phyloP scores from a whole-genome alignment of 2,329 filamentous ascomycete genomes.

The Penicillium sp. region DNA sequence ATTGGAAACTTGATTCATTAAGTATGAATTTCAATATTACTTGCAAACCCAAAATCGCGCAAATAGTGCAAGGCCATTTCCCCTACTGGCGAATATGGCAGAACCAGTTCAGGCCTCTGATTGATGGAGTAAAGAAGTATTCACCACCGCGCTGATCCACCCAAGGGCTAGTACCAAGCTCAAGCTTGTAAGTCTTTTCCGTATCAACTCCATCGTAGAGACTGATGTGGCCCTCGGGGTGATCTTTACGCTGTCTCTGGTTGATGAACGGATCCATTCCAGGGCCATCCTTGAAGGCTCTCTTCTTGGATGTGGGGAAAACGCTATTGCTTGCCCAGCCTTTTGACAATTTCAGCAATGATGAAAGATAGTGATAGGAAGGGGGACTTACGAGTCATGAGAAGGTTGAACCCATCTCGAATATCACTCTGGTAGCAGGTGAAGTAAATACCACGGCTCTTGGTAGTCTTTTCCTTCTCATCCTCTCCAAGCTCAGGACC shows the following conservation, averaged over 20 bases:
- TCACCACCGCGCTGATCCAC: slow-evolving; percentile 8
- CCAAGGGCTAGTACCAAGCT: slow-evolving; percentile 1
- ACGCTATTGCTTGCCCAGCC: slow-evolving; percentile 23
- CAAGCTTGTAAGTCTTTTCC: neutral
- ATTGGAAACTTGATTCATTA: too few species aligned
- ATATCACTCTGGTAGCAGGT: slow-evolving; percentile 49
- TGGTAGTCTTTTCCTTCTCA: slow-evolving; percentile 16
- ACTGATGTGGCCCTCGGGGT: slow-evolving; percentile 6
- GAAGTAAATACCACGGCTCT: slow-evolving; percentile 47
- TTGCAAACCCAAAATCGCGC: too few species aligned
- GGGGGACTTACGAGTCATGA: slow-evolving; percentile 22
- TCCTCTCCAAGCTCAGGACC: slow-evolving; percentile 40
- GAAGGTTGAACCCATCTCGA: slow-evolving; percentile 39
- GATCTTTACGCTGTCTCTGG: slow-evolving; percentile 14
- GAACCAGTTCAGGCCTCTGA: slow-evolving; percentile 3
- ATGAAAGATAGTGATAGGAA: neutral
- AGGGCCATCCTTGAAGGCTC: slow-evolving; percentile 5
- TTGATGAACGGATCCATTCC: slow-evolving; percentile 22
- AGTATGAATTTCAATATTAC: too few species aligned
- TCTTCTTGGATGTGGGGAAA: slow-evolving; percentile 12
- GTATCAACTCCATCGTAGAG: neutral
- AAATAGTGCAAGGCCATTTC: too few species aligned
- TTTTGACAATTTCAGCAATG: slow-evolving; percentile 1
- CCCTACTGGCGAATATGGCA: neutral
- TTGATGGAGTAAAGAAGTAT: slow-evolving; percentile 9